A percentile compares a stretch with the other conserved stretches of the same genome.
These are phyloP conservation scores for Oryza officinalis DNA, from an alignment of 176 grass and related monocot species.

Conservation along the genomic window DNA sequence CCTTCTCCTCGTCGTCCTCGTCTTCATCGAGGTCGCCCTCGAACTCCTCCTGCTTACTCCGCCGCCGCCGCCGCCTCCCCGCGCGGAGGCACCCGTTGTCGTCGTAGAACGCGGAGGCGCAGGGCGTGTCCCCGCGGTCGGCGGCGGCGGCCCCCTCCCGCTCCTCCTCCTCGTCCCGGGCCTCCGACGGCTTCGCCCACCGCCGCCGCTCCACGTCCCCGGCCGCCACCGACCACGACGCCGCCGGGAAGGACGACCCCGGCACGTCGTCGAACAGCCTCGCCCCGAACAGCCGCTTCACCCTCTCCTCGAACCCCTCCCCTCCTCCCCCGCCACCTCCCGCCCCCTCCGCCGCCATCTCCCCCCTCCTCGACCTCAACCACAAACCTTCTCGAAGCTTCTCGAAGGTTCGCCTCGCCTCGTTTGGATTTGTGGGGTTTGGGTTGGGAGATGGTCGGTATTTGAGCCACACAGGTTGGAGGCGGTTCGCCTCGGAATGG, in stretches of 20 bases:
- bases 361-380: not conserved
- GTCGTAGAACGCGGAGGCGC: conserved; percentile 78
- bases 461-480: not conserved
- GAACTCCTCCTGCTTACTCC: conserved; percentile 40
- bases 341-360: conserved; percentile 39
- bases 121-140: conserved; percentile 65
- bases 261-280: conserved; percentile 74
- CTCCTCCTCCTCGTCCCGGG: conserved; percentile 61
- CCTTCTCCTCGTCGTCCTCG: conserved; percentile 32
- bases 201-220: conserved; percentile 78
- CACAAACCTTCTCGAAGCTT: conserved; percentile 11
- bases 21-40: conserved; percentile 52
- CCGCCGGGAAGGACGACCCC: conserved; percentile 59
- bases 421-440: not conserved
- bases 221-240: conserved; percentile 74
- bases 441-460: not conserved
- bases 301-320: conserved; percentile 76
- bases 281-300: conserved; percentile 93
- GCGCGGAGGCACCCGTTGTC: conserved; percentile 62
- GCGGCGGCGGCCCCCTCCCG: conserved; percentile 1
- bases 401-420: not conserved
- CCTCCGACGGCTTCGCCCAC: conserved; percentile 73
- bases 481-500: not conserved
- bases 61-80: conserved; percentile 38
- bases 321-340: conserved; percentile 11